Evolutionary conservation across 306 rosid genomes (phyloP), one percentile per base, ranked within the genome.

Genomic region (Macrotyloma uniflorum): DNA sequence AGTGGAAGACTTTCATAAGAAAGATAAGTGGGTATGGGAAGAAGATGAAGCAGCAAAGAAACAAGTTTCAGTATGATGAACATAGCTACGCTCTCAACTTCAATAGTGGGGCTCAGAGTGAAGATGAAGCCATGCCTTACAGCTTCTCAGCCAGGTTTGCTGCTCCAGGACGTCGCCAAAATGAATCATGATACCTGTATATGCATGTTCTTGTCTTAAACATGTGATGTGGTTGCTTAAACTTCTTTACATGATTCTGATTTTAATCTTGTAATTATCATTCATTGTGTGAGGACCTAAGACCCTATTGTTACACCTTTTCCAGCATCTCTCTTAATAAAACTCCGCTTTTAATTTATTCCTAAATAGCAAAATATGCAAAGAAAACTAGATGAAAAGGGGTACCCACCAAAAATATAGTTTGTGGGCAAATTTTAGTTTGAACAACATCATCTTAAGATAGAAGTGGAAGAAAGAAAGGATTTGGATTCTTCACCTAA

Each of bases 51-150:
- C 49, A 76, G 13, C 77, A 72, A 11, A 83, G 51, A 68, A 62
- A 67, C 1, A 83, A 84, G 82, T 88, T 88, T 47, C 90, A 73
- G 50, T 95, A 92, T 18, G 98, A 95, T 68, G 82, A 87, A 43
- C 87, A 83, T 1, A 89, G 90, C 77, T 95, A 95, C 70, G 93
- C 90, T 75, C 91, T 93, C 6, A 93, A 93, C 76, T 93, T 93
- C 46, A 87, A 91, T 7, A 63, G 83, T 1, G 86, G 82, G 0
- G 57, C 83, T 28, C 87, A 69, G 7, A 80, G 86, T 11, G 94
- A 83, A 57, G 91, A 88, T 12, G 91, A 82, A 9, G 83, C 62
- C 50, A 64, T 82, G 46, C 88, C 76, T 68, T 86, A 75, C 8
- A 76, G 75, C 40, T 90, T 88, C 80, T 78, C 91, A 1, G 12